Conservation (phyloP, 2,329 filamentous ascomycete species). For the Monilinia aucupariae region DNA sequence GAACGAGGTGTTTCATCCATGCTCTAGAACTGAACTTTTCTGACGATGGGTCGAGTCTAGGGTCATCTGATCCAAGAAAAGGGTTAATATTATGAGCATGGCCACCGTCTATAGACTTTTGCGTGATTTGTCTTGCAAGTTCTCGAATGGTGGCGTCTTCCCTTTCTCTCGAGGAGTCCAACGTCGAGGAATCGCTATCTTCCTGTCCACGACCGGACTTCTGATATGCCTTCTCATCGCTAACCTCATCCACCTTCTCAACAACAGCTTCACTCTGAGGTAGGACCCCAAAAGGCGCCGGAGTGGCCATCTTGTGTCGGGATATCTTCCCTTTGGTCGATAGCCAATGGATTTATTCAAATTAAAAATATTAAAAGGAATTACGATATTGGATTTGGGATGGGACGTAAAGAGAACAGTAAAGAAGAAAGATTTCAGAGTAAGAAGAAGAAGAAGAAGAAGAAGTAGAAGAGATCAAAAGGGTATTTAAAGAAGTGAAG, state of each 20-base stretch:
- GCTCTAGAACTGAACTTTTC: conserved; percentile 48
- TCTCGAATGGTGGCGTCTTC: conserved; percentile 6
- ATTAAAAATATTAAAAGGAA: neutral
- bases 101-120: neutral
- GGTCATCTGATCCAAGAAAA: conserved; percentile 45
- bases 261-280: conserved; percentile 16
- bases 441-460: too few species aligned
- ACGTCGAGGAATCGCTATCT: conserved; percentile 11
- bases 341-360: neutral
- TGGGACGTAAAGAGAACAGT: too few species aligned
- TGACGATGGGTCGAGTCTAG: conserved; percentile 49
- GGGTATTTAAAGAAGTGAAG: too few species aligned
- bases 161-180: conserved; percentile 3
- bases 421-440: too few species aligned
- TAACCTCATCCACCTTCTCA: conserved; percentile 13
- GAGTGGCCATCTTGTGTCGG: conserved; percentile 19
- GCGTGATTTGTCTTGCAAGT: conserved; percentile 13
- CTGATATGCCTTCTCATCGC: neutral
- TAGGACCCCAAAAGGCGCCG: conserved; percentile 18
- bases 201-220: neutral
- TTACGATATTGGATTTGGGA: too few species aligned
- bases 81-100: conserved; percentile 41
- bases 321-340: neutral
- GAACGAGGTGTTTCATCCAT: conserved; percentile 57
- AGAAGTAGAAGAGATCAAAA: too few species aligned